phyloP scores from a whole-genome alignment of 495 filamentous ascomycete species.

The Copromyces sp. region DNA sequence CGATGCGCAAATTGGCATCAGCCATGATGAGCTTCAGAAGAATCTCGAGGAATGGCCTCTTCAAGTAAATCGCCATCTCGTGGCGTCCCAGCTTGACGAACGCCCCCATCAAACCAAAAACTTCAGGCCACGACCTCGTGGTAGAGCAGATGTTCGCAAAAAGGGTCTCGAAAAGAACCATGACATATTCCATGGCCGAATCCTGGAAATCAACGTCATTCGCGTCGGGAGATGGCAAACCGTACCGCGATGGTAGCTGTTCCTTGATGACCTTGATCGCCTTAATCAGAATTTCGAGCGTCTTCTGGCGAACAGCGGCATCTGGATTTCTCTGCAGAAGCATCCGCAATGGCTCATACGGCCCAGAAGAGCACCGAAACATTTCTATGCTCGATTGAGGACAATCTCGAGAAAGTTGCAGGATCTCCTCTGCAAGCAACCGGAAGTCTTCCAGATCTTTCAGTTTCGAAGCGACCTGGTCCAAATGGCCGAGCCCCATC shows the following conservation, averaged over 20 bases:
- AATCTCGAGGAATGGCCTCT: constrained; percentile 43
- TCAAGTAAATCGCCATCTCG: constrained; percentile 46
- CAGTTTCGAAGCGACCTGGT: constrained; percentile 64
- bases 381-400: constrained; percentile 45
- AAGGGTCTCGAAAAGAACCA: constrained; percentile 42
- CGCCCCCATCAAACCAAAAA: constrained; percentile 56
- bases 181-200: constrained; percentile 23
- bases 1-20: constrained; percentile 38
- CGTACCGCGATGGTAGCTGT: constrained; percentile 33
- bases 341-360: constrained; percentile 49
- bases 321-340: constrained; percentile 58
- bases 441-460: constrained; percentile 61
- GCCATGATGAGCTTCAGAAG: constrained; percentile 54
- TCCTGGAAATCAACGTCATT: constrained; percentile 22
- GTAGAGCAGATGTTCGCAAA: constrained; percentile 44
- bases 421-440: constrained; percentile 42
- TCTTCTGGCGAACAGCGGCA: constrained; percentile 47
- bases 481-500: constrained; percentile 64
- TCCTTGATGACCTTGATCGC: constrained; percentile 44
- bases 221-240: constrained; percentile 6
- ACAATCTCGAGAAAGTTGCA: constrained; percentile 43
- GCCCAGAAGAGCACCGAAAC: constrained; percentile 52
- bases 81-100: constrained; percentile 47
- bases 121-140: constrained; percentile 67
- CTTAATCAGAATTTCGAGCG: constrained; percentile 43